Evolutionary conservation across 495 filamentous ascomycete genomes (phyloP), one percentile per base, ranked within the genome.

Genomic region (Podospora conica): DNA sequence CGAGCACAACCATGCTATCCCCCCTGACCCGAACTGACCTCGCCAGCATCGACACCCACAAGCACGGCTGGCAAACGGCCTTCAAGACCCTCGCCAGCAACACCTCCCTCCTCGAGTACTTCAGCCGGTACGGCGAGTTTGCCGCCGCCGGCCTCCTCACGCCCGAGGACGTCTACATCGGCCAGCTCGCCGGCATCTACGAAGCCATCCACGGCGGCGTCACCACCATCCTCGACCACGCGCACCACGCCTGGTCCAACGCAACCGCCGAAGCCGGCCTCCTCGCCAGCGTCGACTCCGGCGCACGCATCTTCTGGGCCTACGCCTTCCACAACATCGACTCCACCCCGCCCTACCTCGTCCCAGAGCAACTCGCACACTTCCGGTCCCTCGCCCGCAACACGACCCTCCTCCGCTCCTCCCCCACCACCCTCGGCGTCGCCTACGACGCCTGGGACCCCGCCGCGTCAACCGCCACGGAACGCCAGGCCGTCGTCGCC

Each of bases 1-100:
- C n/a, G n/a, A n/a, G n/a, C n/a, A n/a, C 40, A 48, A 6, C 18
- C 40, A n/a, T n/a, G 5, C 8, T 7, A 6, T 18, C 2, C 18
- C 0, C 0, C 40, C 40, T 8, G 15, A 7, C 1, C 40, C 40
- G 9, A 8, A n/a, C 15, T 48, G 6, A 48, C 40, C 40, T 8
- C 40, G 3, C 3, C 15, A 48, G 40, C 71, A 71, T 85, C 61
- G 79, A 84, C 69, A 84, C 82, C 0, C 83, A 84, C 71, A 77
- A 77, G 60, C 82, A 85, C 71, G 72, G 79, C 24, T 84, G 81
- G 82, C 83, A 85, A 67, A 82, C 82, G 0, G 75, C 72, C 24
- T 77, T 77, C 69, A 79, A 78, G 58, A 78, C 76, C 0, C 62
- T 78, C 18, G 76, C 28, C 27, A 70, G 72, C 53, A 76, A 79